A percentile compares a stretch with the other conserved stretches of the same genome.
Conservation (phyloP, 768 basidiomycete genomes). For the Pleurotus tuoliensis region DNA sequence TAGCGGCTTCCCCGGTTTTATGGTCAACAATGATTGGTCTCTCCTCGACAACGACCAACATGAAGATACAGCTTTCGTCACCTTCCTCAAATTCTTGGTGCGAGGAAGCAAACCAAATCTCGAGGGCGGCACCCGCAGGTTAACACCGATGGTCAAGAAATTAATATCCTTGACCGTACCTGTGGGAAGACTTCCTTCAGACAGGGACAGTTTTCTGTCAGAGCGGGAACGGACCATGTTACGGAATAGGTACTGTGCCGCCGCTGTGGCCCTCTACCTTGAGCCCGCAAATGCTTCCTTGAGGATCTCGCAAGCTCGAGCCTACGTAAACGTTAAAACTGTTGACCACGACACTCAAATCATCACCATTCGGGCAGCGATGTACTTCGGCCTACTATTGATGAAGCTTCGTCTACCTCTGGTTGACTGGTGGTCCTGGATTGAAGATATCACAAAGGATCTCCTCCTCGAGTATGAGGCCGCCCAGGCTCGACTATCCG, state of each 20-base stretch:
- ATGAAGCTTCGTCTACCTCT: constrained; percentile 49
- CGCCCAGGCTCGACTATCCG: constrained; percentile 14
- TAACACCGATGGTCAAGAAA: constrained; percentile 52
- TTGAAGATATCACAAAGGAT: constrained; percentile 50
- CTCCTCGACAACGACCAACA: constrained; percentile 47
- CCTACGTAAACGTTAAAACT: constrained; percentile 63
- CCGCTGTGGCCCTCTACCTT: constrained; percentile 68
- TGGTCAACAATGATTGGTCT: constrained; percentile 49
- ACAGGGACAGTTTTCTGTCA: constrained; percentile 45
- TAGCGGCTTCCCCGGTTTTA: constrained; percentile 69
- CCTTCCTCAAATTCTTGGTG: constrained; percentile 81
- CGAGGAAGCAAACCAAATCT: constrained; percentile 42
- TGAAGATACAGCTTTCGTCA: constrained; percentile 69
- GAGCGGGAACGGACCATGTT: constrained; percentile 65
- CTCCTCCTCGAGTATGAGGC: constrained; percentile 54
- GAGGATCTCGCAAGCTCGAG: constrained; percentile 61
- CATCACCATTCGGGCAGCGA: constrained; percentile 73
- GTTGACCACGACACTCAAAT: constrained; percentile 61
- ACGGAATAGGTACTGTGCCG: constrained; percentile 76
- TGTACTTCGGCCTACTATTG: constrained; percentile 63
- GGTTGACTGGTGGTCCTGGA: constrained; percentile 56
- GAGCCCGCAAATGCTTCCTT: constrained; percentile 40
- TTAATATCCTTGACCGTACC: constrained; percentile 71
- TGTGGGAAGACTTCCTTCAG: constrained; percentile 64
- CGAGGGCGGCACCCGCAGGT: constrained; percentile 23